Base-by-base conservation (phyloP, 2,329 filamentous ascomycete genomes). In the Metarhizium brunneum region DNA sequence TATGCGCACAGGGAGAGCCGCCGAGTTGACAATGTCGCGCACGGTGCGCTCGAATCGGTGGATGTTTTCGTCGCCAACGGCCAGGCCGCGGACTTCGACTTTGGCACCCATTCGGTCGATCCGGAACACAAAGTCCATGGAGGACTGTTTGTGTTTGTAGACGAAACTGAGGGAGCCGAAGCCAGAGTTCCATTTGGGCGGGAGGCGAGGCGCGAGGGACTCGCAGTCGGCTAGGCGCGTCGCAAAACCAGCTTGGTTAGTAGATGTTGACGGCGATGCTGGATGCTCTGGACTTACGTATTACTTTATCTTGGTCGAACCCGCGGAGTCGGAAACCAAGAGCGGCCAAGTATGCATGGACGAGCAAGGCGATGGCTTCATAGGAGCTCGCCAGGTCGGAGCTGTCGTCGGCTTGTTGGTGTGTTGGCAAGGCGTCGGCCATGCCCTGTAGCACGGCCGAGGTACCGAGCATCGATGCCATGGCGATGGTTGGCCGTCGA, bases 121-220 rank as follows among this genome's bases (percentile, higher is more conserved):
- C 67, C 91, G 92, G 62, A 96, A 69, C 32, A 96, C 77, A 66
- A 88, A 96, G 57, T 86, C 82, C 81, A 92, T 89, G 16, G 90
- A 85, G 0, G 90, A 95, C 68, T 95, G 89, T 29, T 82, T 77
- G 70, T 96, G 92, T 3, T 84, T 83, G 73, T 97, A 97, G 60
- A 91, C 83, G 71, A 97, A 96, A 55, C 86, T 83, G 67, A 90
- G 87, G 14, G 85, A 84, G 58, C 82, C 82, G 56, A 80, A 79
- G 20, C 82, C 81, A 13, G 83, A 76, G 70, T 96, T 96, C 94
- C 94, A 97, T 72, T 84, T 81, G 16, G 79, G 57, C 0, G 90
- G 89, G 2, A 97, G 78, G 36, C 84, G 78, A 8, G 81, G 82
- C 10, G 82, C 78, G 49, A 82, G 71, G 50, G 76, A 68, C 55